phyloP scores from a whole-genome alignment of 352 stramenopile species.

The Phytophthora tubulina region DNA sequence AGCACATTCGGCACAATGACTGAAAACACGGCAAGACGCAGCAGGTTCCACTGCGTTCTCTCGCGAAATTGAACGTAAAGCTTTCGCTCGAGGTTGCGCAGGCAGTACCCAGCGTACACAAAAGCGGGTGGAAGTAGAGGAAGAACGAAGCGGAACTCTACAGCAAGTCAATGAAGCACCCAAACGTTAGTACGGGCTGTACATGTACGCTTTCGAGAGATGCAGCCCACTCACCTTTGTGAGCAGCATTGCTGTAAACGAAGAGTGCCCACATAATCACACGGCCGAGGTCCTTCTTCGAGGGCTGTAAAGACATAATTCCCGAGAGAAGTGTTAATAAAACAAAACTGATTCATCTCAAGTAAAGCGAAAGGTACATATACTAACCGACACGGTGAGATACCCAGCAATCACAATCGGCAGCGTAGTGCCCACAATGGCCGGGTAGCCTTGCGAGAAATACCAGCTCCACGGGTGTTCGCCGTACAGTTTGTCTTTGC shows the following conservation, averaged over 20 bases:
- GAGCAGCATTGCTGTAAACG: constrained; percentile 79
- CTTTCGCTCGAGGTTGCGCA: constrained; percentile 75
- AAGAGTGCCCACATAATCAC: constrained; percentile 77
- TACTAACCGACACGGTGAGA: constrained; percentile 62
- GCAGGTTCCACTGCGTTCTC: constrained; percentile 65
- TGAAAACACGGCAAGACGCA: constrained; percentile 55
- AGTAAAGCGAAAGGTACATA: neutral
- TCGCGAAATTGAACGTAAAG: constrained; percentile 67
- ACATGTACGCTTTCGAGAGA: neutral
- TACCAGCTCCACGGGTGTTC: constrained; percentile 89
- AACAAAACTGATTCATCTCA: neutral
- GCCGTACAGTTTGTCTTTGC: constrained; percentile 85
- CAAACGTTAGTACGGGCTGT: neutral
- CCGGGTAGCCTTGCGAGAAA: constrained; percentile 80
- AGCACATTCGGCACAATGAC: constrained; percentile 75
- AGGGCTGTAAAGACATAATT: constrained; percentile 30
- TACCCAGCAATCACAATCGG: constrained; percentile 62
- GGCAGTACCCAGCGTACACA: constrained; percentile 81
- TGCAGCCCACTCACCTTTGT: constrained; percentile 70
- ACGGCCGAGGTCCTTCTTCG: constrained; percentile 75
- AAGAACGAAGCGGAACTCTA: constrained; percentile 90
- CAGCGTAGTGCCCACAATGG: constrained; percentile 71
- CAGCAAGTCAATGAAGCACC: neutral
- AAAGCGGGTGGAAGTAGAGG: constrained; percentile 76
- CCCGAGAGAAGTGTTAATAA: constrained; percentile 1